phyloP scores from a whole-genome alignment of 1,284 basidiomycete species.

The Schizophyllum amplum region DNA sequence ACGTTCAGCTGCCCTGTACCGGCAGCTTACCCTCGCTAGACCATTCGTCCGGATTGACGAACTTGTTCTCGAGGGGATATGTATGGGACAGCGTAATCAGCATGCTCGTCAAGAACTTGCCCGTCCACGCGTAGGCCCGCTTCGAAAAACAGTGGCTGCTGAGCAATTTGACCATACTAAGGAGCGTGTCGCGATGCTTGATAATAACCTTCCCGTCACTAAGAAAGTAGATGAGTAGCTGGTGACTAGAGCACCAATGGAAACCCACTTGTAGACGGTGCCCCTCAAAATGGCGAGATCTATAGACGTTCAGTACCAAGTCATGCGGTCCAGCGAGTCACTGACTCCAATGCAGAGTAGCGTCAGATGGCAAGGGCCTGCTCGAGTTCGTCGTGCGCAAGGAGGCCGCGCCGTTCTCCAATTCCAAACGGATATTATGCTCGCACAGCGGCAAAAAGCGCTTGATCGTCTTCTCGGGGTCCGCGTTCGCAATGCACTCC shows the following conservation, averaged over 20 bases:
- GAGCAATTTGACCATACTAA: background rate
- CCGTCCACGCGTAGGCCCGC: constrained; percentile 50
- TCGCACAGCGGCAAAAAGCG: constrained; percentile 73
- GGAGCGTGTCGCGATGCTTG: background rate
- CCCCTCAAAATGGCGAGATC: constrained; percentile 65
- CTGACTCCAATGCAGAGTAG: constrained; percentile 85
- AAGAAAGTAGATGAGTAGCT: background rate
- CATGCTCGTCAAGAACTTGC: constrained; percentile 71
- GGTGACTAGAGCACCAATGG: background rate
- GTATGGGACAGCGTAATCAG: constrained; percentile 74
- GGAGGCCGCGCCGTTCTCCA: constrained; percentile 84
- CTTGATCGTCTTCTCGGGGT: constrained; percentile 69
- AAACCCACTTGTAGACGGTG: constrained; percentile 58
- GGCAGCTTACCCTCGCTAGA: constrained; percentile 52
- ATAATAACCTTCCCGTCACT: background rate
- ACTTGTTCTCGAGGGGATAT: constrained; percentile 79
- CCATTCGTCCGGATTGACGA: constrained; percentile 80
- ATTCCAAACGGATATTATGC: constrained; percentile 65
- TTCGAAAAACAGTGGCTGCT: background rate
- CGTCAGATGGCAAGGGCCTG: constrained; percentile 71
- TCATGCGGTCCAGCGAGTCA: constrained; percentile 2
- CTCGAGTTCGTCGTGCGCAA: constrained; percentile 73
- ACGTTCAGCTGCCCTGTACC: background rate
- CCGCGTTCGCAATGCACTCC: constrained; percentile 77
- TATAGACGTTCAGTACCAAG: constrained; percentile 18